A percentile compares a stretch with the other conserved stretches of the same genome.
phyloP scores from a whole-genome alignment of 1,284 basidiomycete species.

The Athelia sp. region DNA sequence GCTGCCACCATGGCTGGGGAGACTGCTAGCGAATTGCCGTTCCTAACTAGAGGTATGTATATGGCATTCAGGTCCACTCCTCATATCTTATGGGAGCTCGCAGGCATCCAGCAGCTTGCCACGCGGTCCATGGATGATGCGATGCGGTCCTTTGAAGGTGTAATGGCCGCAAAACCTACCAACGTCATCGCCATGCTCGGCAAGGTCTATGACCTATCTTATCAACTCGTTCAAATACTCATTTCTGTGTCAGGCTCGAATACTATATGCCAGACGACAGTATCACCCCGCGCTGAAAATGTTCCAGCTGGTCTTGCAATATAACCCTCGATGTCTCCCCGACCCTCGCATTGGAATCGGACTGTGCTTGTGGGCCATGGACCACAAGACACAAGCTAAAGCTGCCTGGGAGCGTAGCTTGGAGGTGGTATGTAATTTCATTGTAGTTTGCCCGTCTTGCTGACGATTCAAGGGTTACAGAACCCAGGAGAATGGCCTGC shows the following conservation, averaged over 20 bases:
- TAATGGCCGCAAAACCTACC: slow-evolving; percentile 74
- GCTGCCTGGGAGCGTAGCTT: slow-evolving; percentile 85
- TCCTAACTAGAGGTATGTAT: slow-evolving; percentile 62
- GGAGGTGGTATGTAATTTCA: slow-evolving; percentile 58
- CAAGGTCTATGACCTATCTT: slow-evolving; percentile 42
- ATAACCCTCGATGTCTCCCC: slow-evolving; percentile 74
- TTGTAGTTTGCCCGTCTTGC: neutral
- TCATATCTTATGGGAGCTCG: neutral
- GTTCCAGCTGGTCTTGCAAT: slow-evolving; percentile 79
- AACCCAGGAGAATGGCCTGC: slow-evolving; percentile 76
- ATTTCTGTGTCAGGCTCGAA: slow-evolving; percentile 56
- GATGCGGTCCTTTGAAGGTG: slow-evolving; percentile 73
- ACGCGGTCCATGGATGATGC: slow-evolving; percentile 77
- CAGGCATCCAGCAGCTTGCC: slow-evolving; percentile 81
- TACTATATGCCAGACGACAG: slow-evolving; percentile 75
- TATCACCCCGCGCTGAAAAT: slow-evolving; percentile 75
- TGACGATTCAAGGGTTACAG: slow-evolving; percentile 30
- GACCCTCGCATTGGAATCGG: slow-evolving; percentile 94
- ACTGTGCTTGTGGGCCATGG: slow-evolving; percentile 84
- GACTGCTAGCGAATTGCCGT: slow-evolving; percentile 47
- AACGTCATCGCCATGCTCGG: slow-evolving; percentile 80
- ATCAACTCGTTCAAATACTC: slow-evolving; percentile 1
- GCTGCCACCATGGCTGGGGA: slow-evolving; percentile 46
- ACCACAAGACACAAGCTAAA: slow-evolving; percentile 73
- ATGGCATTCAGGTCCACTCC: slow-evolving; percentile 8